Base-by-base conservation (phyloP, 371 early-diverging fungal genomes). In the Choanephora cucurbitarum region DNA sequence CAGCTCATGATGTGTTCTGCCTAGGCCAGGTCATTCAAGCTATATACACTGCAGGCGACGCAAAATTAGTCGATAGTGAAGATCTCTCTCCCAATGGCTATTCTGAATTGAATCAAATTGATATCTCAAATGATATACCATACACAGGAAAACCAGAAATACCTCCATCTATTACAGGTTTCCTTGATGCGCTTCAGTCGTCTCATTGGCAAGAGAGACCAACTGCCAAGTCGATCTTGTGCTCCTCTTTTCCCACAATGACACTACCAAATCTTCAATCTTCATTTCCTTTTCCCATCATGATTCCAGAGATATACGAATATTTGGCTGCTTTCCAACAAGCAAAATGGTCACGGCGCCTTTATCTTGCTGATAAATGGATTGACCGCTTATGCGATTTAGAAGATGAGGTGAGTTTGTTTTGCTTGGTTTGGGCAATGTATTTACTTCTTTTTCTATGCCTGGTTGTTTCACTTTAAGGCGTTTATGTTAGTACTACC, bases 301-400 rank as follows among this genome's bases (percentile, higher is more conserved):
- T 74, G 32, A 70, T 86, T 39, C 77, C 81, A 0, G 87, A 84
- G 42, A 82, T 84, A 59, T 84, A 86, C 42, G 84, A 84, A 13
- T 86, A 79, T 52, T 56, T 84, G 31, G 79, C 87, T 1, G 70
- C 72, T 49, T 84, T 86, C 53, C 78, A 83, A 53, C 63, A 69
- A 60, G 79, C 80, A 76, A 73, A 77, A 62, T 80, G 72, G 75
- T 66, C 68, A 5, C 55, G 79, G 34, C 56, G 75, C 32, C 50
- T 82, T 8, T 80, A 82, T 45, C 58, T 84, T 39, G 85, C 85
- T 1, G 78, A 73, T 45, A 82, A 76, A 55, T 82, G 82, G 80
- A 72, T 84, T 5, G 85, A 82, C 24, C 65, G 80, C n/a, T 81
- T 84, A 24, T 82, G 83, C 45, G 77, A 75, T 33, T 57, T 84